Evolutionary conservation across 495 filamentous ascomycete genomes (phyloP).

Genomic region (Podospora fimiseda): DNA sequence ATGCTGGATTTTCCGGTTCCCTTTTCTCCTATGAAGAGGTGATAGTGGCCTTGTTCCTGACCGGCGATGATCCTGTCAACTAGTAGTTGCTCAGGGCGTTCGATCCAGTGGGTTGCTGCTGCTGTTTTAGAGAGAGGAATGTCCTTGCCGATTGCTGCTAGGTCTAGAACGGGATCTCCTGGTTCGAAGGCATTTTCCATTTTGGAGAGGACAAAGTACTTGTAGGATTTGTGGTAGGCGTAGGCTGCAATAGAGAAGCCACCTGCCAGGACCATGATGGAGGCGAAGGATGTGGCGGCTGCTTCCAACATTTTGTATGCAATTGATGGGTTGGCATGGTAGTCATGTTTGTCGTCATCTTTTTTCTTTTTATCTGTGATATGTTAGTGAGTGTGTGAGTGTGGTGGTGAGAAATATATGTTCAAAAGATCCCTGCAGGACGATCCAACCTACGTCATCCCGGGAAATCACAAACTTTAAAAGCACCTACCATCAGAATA

Average conservation of each 20-base stretch:
- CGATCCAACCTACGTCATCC: not conserved
- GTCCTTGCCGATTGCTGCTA: constrained; percentile 67
- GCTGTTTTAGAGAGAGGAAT: constrained; percentile 41
- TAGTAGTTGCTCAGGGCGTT: constrained; percentile 68
- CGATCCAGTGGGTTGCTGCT: constrained; percentile 71
- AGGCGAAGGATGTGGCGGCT: constrained; percentile 80
- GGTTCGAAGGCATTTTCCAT: constrained; percentile 90
- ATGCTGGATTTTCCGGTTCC: constrained; percentile 94
- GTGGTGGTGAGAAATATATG: not conserved
- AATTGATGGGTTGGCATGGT: constrained; percentile 31
- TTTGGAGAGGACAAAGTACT: constrained; percentile 77
- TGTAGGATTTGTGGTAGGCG: constrained; percentile 82
- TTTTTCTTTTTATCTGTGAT: not conserved
- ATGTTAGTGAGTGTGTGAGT: not conserved
- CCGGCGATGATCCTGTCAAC: constrained; percentile 77
- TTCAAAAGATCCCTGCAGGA: not conserved
- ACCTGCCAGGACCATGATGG: constrained; percentile 70
- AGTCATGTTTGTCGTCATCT: constrained; percentile 11
- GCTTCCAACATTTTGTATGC: constrained; percentile 74
- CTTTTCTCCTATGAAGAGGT: constrained; percentile 91
- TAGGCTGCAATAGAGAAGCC: constrained; percentile 70
- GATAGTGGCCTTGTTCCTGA: constrained; percentile 67
- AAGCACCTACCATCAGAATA: not conserved
- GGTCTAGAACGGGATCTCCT: constrained; percentile 83
- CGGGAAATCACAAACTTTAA: not conserved